Evolutionary conservation across 257 asterid species (phyloP), one percentile per base, ranked within the genome.

Genomic region (Plantago ovata): DNA sequence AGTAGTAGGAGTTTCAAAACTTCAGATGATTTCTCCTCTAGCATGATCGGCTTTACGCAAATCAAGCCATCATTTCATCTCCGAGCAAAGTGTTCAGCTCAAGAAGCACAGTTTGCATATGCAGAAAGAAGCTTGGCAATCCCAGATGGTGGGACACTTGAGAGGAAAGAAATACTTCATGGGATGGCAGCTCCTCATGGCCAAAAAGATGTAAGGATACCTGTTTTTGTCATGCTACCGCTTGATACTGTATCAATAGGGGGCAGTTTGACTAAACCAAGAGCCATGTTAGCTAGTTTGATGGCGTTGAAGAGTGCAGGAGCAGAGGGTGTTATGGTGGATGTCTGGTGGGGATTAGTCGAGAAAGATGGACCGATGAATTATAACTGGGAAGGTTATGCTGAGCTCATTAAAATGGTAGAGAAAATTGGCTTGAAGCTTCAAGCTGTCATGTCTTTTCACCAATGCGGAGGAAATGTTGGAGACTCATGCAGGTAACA

Each of bases 361-460:
- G 98, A 88, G 84, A 92, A 86, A 72, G 95, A 88, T 68, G 93
- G 94, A 18, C 98, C 98, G 3, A 39, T 68, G 67, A 82, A 72
- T 33, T 92, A 92, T 73, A 92, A 85, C 36, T 92, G 98, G 98
- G 94, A 88, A 69, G 98, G 96, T n/a, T 92, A 85, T 73, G 81
- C 68, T 38, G 95, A 88, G 72, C 95, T 92, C 62, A 60, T 92
- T 7, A 82, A 84, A 53, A 78, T 88, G 95, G 89, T 84, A 12
- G 73, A 73, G 53, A 84, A 71, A 68, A 78, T 74, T 39, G 96
- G 98, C 10, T 66, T 92, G 77, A 92, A 92, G 75, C 85, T 92
- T 61, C 96, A 88, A 74, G 90, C 72, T 49, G 96, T 85, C 63
- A 92, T 92, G 98, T 88, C 97, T 59, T 88, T 92, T 65, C 96